phyloP scores from a whole-genome alignment of 352 stramenopile genomes.

The Phytophthora rubi region DNA sequence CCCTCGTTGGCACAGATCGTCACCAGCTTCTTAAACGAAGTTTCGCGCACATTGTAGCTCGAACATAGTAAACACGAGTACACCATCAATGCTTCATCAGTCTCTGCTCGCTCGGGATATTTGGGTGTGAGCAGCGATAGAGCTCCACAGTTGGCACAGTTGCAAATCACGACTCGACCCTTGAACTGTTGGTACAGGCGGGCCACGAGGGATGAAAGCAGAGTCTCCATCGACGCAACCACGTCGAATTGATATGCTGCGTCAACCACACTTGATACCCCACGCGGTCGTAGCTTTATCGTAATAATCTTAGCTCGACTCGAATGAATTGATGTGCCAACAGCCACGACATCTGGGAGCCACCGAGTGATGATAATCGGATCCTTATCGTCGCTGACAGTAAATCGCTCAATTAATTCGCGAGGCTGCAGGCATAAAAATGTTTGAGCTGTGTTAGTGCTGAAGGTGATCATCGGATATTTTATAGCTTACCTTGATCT shows the following conservation, averaged over 20 bases:
- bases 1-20: conserved; percentile 55
- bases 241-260: conserved; percentile 72
- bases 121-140: conserved; percentile 64
- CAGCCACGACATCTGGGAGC: conserved; percentile 58
- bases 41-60: conserved; percentile 77
- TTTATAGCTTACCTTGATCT: conserved; percentile 55
- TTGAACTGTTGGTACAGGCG: conserved; percentile 58
- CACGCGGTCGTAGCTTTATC: conserved; percentile 52
- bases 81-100: conserved; percentile 45
- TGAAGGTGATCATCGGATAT: neutral
- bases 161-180: conserved; percentile 46
- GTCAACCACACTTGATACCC: conserved; percentile 27
- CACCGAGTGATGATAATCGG: conserved; percentile 49
- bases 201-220: conserved; percentile 50
- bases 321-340: conserved; percentile 62
- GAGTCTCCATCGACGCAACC: conserved; percentile 35
- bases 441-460: neutral
- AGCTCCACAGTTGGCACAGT: conserved; percentile 65
- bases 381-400: conserved; percentile 40
- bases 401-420: conserved; percentile 56
- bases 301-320: conserved; percentile 60
- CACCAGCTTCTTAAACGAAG: conserved; percentile 61
- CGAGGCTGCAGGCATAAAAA: conserved; percentile 39
- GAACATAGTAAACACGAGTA: conserved; percentile 73
- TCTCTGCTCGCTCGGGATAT: conserved; percentile 32